Base-by-base conservation (phyloP, 2,329 filamentous ascomycete species). In the Dactylellina sp. region DNA sequence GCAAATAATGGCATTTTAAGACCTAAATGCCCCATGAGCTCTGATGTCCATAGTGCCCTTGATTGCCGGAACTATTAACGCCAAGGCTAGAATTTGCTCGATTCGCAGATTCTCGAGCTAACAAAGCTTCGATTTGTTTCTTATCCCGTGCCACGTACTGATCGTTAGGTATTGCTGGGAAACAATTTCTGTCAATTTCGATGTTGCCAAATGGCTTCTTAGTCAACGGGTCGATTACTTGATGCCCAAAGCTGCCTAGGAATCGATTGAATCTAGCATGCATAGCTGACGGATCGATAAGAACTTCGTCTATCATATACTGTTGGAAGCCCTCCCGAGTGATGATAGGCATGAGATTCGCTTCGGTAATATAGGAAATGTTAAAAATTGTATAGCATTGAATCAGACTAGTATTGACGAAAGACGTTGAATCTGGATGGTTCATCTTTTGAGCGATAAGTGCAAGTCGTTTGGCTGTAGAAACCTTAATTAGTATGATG, bases 271-370 rank as follows among this genome's bases (percentile, higher is more conserved):
- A 72, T n/a, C 44, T 20, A 16, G 35, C 11, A n/a, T 72, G 68
- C 68, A 72, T 72, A 2, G 18, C 40, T 7, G 68, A 64, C 22
- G 68, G 68, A n/a, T 72, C 53, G 14, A 61, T 55, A 11, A 72
- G 32, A 0, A 72, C 68, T 14, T 60, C 53, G 0, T 42, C 44
- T 11, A 57, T 72, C 60, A 72, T 65, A 32, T 72, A 72, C 28
- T 72, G 44, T 14, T 64, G 52, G 46, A 72, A 65, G 5, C 68
- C 68, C 7, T 72, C 68, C 1, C 68, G 68, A 6, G 68, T 72
- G 2, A 72, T 52, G 12, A 72, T 59, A 22, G 68, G 68, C 68
- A 61, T 72, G 9, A 65, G 28, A 12, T 65, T 65, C 11, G 28
- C 16, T 53, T 72, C 68, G 1, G 68, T 72, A 5, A 72, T 64